Conservation (phyloP, 441 rosid genomes). For the Pelargonium fulgidum region DNA sequence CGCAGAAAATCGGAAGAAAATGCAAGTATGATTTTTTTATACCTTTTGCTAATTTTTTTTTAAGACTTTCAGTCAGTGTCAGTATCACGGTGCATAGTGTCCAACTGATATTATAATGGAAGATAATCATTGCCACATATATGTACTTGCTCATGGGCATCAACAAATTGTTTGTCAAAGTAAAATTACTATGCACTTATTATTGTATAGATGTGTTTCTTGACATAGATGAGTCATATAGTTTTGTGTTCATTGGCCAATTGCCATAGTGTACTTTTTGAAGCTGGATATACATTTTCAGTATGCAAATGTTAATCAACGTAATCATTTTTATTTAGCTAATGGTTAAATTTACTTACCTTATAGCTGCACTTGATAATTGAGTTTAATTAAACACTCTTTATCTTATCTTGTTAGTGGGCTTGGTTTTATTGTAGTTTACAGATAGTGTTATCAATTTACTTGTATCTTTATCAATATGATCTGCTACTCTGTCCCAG, state of each 20-base stretch:
- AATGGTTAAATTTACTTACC: too few species aligned
- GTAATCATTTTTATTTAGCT: neutral
- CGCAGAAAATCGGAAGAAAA: constrained; percentile 87
- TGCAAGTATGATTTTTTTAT: constrained; percentile 55
- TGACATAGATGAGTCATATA: too few species aligned
- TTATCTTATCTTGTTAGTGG: neutral
- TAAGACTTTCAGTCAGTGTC: neutral
- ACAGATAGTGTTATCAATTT: neutral
- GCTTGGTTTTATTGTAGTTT: neutral
- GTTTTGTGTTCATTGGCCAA: too few species aligned
- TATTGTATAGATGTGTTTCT: neutral
- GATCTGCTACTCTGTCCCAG: constrained; percentile 35
- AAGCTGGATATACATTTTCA: neutral
- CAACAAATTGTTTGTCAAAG: neutral
- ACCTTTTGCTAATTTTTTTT: neutral
- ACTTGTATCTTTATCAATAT: constrained; percentile 10
- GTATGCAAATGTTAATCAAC: neutral
- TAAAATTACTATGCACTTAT: neutral
- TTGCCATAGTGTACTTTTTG: neutral
- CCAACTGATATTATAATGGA: too few species aligned
- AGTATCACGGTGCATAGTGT: neutral
- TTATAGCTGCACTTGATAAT: too few species aligned
- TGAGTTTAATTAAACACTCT: too few species aligned
- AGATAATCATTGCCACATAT: too few species aligned
- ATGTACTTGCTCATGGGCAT: too few species aligned